These are phyloP conservation scores for Colletotrichum euphorbiae DNA, from an alignment of 2,329 filamentous ascomycete species.

Conservation along the genomic window DNA sequence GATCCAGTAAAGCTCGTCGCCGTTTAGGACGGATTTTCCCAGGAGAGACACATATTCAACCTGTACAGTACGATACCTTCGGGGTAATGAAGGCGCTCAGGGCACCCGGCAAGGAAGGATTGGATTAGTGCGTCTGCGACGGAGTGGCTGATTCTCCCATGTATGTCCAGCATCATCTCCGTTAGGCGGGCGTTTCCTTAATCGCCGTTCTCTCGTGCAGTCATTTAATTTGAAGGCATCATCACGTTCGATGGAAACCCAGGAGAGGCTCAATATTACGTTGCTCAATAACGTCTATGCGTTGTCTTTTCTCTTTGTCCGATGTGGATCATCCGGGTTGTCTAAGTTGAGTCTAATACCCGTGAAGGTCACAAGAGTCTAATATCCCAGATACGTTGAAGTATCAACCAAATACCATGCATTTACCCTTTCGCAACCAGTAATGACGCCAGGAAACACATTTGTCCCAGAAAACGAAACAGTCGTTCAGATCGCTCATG, in stretches of 20 bases:
- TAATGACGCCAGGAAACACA: conserved; percentile 21
- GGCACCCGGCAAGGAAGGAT: conserved; percentile 19
- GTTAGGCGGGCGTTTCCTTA: conserved; percentile 33
- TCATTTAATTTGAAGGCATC: conserved; percentile 25
- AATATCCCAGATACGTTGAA: conserved; percentile 44
- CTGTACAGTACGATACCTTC: conserved; percentile 36
- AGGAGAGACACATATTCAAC: neutral
- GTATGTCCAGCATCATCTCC: conserved; percentile 39
- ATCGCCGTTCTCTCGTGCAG: conserved; percentile 14
- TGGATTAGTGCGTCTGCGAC: conserved; percentile 23
- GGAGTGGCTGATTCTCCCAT: conserved; percentile 13
- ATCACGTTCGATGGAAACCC: neutral
- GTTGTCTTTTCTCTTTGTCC: conserved; percentile 6
- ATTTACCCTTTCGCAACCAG: conserved; percentile 1
- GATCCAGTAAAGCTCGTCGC: conserved; percentile 4
- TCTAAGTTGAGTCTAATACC: conserved; percentile 43
- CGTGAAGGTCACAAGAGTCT: conserved; percentile 39
- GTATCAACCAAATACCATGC: conserved; percentile 39
- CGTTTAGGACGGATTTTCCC: neutral
- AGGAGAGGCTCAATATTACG: neutral
- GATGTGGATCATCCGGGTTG: conserved; percentile 30
- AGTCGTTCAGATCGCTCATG: conserved; percentile 23
- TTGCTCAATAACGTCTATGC: neutral
- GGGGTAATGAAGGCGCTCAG: conserved; percentile 30
- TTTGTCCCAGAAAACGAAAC: neutral